phyloP scores from a whole-genome alignment of 2,329 filamentous ascomycete genomes.

The Fusarium sp. region DNA sequence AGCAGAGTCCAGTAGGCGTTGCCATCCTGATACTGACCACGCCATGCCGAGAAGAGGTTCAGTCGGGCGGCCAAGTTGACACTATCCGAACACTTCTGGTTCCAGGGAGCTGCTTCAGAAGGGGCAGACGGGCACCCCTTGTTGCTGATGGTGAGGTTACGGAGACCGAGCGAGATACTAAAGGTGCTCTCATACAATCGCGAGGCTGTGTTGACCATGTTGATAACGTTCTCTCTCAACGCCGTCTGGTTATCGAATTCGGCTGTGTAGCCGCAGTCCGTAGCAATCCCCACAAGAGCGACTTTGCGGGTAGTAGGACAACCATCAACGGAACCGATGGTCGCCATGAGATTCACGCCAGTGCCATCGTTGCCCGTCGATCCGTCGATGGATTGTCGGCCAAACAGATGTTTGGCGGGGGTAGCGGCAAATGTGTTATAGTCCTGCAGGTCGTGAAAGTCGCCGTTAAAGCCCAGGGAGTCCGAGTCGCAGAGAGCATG shows the following conservation, averaged over 20 bases:
- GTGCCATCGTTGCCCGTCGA: slow-evolving; percentile 76
- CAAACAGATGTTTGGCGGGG: slow-evolving; percentile 74
- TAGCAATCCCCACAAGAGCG: slow-evolving; percentile 89
- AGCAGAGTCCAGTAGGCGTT: slow-evolving; percentile 96
- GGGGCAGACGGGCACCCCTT: slow-evolving; percentile 77
- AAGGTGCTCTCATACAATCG: slow-evolving; percentile 90
- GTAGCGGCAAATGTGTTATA: slow-evolving; percentile 68
- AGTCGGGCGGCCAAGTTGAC: slow-evolving; percentile 79
- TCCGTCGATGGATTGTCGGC: slow-evolving; percentile 75
- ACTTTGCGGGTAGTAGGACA: slow-evolving; percentile 93
- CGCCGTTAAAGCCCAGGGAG: slow-evolving; percentile 80
- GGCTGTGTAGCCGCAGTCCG: slow-evolving; percentile 88
- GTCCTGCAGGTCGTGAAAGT: slow-evolving; percentile 63
- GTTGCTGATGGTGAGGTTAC: slow-evolving; percentile 84
- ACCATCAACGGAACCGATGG: slow-evolving; percentile 84
- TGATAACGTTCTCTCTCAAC: slow-evolving; percentile 80
- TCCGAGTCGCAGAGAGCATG: slow-evolving; percentile 77
- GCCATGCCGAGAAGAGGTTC: slow-evolving; percentile 90
- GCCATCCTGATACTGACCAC: slow-evolving; percentile 77
- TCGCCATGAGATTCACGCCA: slow-evolving; percentile 76
- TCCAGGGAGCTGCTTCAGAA: slow-evolving; percentile 80
- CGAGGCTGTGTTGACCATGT: slow-evolving; percentile 86
- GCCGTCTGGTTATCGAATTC: slow-evolving; percentile 73
- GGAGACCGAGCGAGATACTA: slow-evolving; percentile 92
- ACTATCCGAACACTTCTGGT: slow-evolving; percentile 74